phyloP scores from a whole-genome alignment of 345 rosid genomes.

The Diplotaxis tenuifolia region DNA sequence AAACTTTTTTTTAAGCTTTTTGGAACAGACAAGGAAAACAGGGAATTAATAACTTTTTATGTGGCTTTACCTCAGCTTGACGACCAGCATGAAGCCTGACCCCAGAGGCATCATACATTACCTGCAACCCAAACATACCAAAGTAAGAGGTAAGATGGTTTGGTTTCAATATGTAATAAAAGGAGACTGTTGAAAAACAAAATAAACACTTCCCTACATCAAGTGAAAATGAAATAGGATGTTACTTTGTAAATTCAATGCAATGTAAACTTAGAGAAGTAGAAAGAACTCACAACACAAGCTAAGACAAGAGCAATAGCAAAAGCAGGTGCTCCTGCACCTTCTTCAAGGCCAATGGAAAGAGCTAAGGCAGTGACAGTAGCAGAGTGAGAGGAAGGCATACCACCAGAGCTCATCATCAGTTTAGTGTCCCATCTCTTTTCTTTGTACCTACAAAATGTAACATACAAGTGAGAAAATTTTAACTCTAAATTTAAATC shows the following conservation, averaged over 20 bases:
- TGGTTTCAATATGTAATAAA: background rate
- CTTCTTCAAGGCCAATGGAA: conserved; percentile 80
- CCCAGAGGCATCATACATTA: conserved; percentile 97
- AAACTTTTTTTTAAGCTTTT: background rate
- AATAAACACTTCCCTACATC: background rate
- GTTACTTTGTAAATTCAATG: background rate
- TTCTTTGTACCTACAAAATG: conserved; percentile 85
- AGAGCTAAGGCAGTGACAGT: conserved; percentile 87
- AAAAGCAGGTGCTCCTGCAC: conserved; percentile 69
- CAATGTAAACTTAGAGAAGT: background rate
- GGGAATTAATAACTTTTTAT: background rate
- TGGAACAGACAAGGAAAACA: background rate
- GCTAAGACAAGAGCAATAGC: conserved; percentile 86
- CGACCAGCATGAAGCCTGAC: conserved; percentile 97
- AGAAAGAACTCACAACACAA: conserved; percentile 58
- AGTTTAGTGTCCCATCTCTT: conserved; percentile 92
- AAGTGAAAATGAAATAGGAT: background rate
- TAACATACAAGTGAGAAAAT: conserved; percentile 49
- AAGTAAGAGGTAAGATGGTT: background rate
- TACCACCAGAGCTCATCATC: conserved; percentile 90
- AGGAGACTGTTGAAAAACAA: background rate
- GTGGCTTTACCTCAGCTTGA: conserved; percentile 81
- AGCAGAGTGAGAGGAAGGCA: conserved; percentile 97
- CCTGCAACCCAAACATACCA: conserved; percentile 46
- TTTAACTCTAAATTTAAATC: too few relatives aligned